These are phyloP conservation scores for Talaromyces amestolkiae DNA, from an alignment of 2,329 filamentous ascomycete species.

Conservation along the genomic window DNA sequence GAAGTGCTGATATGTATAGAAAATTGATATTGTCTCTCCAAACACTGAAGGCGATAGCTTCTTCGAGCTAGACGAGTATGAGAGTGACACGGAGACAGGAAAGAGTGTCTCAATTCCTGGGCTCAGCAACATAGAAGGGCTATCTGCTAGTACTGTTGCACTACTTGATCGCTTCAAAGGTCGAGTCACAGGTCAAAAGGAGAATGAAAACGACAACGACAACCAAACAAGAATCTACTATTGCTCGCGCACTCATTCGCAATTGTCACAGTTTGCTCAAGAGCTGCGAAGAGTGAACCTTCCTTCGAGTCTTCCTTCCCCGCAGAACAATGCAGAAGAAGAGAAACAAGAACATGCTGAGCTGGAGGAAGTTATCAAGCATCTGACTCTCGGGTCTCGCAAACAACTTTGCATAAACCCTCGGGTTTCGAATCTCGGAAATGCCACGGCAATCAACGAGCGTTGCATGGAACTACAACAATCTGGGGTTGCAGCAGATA, in stretches of 20 bases:
- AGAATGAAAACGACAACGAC: constrained; percentile 54
- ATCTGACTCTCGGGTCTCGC: constrained; percentile 78
- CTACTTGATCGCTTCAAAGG: constrained; percentile 67
- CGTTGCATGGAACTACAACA: constrained; percentile 88
- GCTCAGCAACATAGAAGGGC: constrained; percentile 42
- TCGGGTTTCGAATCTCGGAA: constrained; percentile 67
- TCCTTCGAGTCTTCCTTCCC: constrained; percentile 63
- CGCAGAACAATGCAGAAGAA: constrained; percentile 28
- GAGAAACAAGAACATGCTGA: constrained; percentile 25
- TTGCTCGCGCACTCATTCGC: constrained; percentile 89
- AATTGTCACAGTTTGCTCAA: constrained; percentile 80
- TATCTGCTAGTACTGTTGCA: constrained; percentile 73
- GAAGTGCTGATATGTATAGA: constrained; percentile 25
- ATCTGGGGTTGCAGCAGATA: constrained; percentile 58
- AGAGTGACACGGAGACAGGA: constrained; percentile 58
- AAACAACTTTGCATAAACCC: constrained; percentile 90
- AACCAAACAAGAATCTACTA: constrained; percentile 84
- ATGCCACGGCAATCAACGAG: constrained; percentile 83
- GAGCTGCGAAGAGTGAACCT: constrained; percentile 77
- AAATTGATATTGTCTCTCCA: constrained; percentile 24
- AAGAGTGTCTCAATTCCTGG: constrained; percentile 26
- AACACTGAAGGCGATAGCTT: constrained; percentile 58
- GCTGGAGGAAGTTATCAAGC: constrained; percentile 65
- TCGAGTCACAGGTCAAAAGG: constrained; percentile 33
- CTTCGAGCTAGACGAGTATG: constrained; percentile 74